Percentiles rank a stretch among this genome's conserved stretches.
Evolutionary conservation across 73 alveolate species (phyloP).

Genomic region (Paramecium biaurelia): DNA sequence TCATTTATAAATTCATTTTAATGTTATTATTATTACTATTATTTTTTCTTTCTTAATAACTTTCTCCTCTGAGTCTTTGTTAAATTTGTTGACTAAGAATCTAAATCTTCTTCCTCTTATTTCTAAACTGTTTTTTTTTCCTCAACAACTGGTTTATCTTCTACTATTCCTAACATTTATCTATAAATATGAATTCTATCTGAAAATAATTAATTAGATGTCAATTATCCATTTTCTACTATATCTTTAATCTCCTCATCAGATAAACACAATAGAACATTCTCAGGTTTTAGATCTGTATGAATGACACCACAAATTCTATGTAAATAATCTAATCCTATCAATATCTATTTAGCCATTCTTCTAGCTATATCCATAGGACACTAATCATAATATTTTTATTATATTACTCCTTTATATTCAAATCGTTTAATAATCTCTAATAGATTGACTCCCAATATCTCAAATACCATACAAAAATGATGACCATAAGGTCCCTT

Average conservation of each 20-base stretch:
- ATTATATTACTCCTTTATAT: slow-evolving; percentile 69
- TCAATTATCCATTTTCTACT: slow-evolving; percentile 65
- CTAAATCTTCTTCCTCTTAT: background rate
- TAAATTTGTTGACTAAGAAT: background rate
- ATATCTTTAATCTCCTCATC: slow-evolving; percentile 80
- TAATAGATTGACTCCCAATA: slow-evolving; percentile 96
- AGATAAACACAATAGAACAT: slow-evolving; percentile 86
- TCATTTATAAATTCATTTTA: background rate
- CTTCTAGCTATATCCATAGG: slow-evolving; percentile 72
- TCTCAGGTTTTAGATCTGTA: slow-evolving; percentile 97
- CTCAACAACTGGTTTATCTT: background rate
- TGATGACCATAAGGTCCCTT: slow-evolving; percentile 75
- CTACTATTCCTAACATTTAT: slow-evolving; percentile 52
- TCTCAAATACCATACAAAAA: slow-evolving; percentile 98
- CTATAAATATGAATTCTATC: slow-evolving; percentile 51
- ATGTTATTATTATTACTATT: background rate
- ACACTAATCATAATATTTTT: background rate
- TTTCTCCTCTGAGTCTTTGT: slow-evolving; percentile 55
- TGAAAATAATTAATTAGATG: slow-evolving; percentile 51
- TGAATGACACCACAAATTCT: slow-evolving; percentile 95
- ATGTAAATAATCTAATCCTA: slow-evolving; percentile 97
- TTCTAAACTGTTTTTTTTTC: background rate
- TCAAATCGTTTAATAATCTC: slow-evolving; percentile 91
- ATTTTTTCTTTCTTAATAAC: slow-evolving; percentile 41
- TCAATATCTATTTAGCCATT: slow-evolving; percentile 91